phyloP scores from a whole-genome alignment of 768 basidiomycete genomes.

The Aureoboletus auriporus region DNA sequence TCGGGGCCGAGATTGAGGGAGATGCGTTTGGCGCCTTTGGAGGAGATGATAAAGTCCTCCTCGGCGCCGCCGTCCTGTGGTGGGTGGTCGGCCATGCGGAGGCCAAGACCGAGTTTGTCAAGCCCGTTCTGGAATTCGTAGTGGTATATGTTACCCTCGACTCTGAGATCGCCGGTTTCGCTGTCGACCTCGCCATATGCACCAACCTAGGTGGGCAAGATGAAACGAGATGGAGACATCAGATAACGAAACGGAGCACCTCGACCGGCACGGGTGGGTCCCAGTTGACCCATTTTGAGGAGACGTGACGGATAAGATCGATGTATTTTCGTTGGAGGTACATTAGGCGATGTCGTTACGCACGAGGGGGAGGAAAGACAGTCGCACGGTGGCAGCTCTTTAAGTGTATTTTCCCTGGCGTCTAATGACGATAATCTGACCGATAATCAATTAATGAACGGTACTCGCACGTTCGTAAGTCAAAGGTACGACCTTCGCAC shows the following conservation, averaged over 20 bases:
- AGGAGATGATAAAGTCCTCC: constrained; percentile 20
- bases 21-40: constrained; percentile 17
- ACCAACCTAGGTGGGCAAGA: constrained; percentile 25
- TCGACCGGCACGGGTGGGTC: constrained; percentile 32
- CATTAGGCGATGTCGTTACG: constrained; percentile 1
- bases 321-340: constrained; percentile 29
- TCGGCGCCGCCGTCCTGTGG: constrained; percentile 16
- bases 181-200: constrained; percentile 30
- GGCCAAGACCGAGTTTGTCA: neutral
- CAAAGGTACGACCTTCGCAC: neutral
- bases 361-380: neutral
- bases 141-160: constrained; percentile 33
- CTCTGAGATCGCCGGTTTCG: constrained; percentile 27
- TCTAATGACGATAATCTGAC: neutral
- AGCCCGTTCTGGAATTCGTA: constrained; percentile 15
- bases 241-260: constrained; percentile 10
- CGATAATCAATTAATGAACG: too few relatives aligned
- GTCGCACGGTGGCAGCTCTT: too few relatives aligned
- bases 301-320: constrained; percentile 29
- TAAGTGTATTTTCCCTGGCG: too few relatives aligned
- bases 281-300: constrained; percentile 38
- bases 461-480: neutral
- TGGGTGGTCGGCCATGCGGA: constrained; percentile 13
- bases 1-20: constrained; percentile 12
- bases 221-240: neutral